Conservation (phyloP, 345 rosid species). For the Raphanus raphanistrum region DNA sequence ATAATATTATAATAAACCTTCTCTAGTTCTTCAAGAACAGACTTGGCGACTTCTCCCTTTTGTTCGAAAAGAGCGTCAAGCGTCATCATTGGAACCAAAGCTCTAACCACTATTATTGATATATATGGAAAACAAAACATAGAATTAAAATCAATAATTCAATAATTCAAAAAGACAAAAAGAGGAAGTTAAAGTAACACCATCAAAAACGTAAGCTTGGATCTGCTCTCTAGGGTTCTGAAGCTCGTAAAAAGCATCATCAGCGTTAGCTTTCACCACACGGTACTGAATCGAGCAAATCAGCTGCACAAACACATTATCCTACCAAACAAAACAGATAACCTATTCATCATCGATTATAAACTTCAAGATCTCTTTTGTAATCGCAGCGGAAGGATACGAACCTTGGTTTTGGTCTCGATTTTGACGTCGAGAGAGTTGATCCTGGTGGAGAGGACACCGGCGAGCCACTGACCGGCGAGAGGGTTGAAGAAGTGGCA, state of each 20-base stretch:
- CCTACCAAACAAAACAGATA: conserved; percentile 45
- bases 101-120: conserved; percentile 70
- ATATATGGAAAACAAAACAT: neutral
- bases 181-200: conserved; percentile 34
- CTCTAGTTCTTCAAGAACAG: conserved; percentile 93
- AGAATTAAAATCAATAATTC: neutral
- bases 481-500: conserved; percentile 72
- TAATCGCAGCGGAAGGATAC: neutral
- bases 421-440: conserved; percentile 81
- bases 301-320: conserved; percentile 95
- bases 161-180: neutral
- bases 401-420: conserved; percentile 92
- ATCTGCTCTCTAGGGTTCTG: conserved; percentile 94
- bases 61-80: conserved; percentile 94
- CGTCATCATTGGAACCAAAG: conserved; percentile 83
- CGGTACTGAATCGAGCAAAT: conserved; percentile 93
- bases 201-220: conserved; percentile 94
- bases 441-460: conserved; percentile 85
- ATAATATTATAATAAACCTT: conserved; percentile 52
- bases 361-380: neutral
- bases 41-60: conserved; percentile 93
- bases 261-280: conserved; percentile 69
- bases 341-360: neutral
- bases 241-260: conserved; percentile 96
- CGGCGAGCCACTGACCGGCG: conserved; percentile 77